A percentile compares a stretch with the other conserved stretches of the same genome.
phyloP scores from a whole-genome alignment of 495 filamentous ascomycete genomes.

The Hypomontagnella monticulosa region DNA sequence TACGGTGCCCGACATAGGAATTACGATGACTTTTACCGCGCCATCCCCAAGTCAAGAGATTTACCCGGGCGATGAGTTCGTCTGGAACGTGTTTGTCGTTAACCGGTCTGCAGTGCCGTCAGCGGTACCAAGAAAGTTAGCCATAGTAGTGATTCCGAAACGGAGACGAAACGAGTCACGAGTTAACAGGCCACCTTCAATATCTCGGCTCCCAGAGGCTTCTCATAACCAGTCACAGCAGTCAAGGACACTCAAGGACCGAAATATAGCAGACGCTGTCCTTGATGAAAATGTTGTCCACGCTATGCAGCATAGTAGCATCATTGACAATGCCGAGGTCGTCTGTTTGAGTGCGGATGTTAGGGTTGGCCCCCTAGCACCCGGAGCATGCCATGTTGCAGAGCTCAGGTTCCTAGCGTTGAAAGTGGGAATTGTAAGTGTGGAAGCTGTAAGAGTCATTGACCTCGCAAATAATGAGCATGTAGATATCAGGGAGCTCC shows the following conservation, averaged over 20 bases:
- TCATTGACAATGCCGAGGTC: conserved; percentile 76
- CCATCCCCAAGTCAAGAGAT: conserved; percentile 56
- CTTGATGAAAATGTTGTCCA: conserved; percentile 86
- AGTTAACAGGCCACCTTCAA: conserved; percentile 64
- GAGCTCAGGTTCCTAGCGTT: conserved; percentile 84
- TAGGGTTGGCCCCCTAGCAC: conserved; percentile 78
- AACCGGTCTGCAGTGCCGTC: conserved; percentile 67
- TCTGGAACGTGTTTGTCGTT: conserved; percentile 89
- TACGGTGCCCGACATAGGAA: conserved; percentile 67
- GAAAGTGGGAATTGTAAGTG: conserved; percentile 73
- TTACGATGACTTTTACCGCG: conserved; percentile 76
- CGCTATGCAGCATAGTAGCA: conserved; percentile 78
- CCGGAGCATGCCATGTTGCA: conserved; percentile 80
- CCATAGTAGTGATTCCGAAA: conserved; percentile 80
- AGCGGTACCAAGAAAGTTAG: conserved; percentile 72
- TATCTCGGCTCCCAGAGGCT: conserved; percentile 40
- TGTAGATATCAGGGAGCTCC: conserved; percentile 83
- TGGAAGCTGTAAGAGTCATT: conserved; percentile 84
- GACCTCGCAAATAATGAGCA: conserved; percentile 84
- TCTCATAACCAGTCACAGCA: conserved; percentile 23
- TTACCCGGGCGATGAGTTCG: conserved; percentile 77
- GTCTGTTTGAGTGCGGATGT: conserved; percentile 86
- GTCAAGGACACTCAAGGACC: conserved; percentile 35
- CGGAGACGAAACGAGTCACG: conserved; percentile 73
- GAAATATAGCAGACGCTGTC: conserved; percentile 74